A percentile compares a stretch with the other conserved stretches of the same genome.
Evolutionary conservation across 192 early-diverging fungal species (phyloP).

Genomic region (Podila horticola): DNA sequence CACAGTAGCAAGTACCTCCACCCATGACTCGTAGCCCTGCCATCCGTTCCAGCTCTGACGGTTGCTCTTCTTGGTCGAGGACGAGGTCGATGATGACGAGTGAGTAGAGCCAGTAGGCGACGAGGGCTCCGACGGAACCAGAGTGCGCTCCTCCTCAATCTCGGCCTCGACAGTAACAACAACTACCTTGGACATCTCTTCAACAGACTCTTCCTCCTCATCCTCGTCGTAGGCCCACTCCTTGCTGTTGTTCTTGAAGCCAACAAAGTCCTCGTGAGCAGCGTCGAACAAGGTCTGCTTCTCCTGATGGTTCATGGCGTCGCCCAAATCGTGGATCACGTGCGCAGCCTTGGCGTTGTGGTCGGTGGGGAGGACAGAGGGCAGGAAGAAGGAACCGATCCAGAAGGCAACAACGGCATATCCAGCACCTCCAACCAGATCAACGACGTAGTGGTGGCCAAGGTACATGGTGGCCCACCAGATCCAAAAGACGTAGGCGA

Average conservation of each 20-base stretch:
- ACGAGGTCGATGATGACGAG: neutral
- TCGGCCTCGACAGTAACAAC: slow-evolving; percentile 10
- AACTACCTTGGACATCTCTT: neutral
- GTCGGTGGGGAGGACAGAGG: slow-evolving; percentile 39
- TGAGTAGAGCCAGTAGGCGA: slow-evolving; percentile 21
- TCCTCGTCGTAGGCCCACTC: slow-evolving; percentile 8
- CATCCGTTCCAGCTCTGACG: slow-evolving; percentile 51
- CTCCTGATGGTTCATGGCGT: slow-evolving; percentile 41
- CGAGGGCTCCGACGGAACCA: slow-evolving; percentile 12
- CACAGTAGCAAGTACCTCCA: slow-evolving; percentile 38
- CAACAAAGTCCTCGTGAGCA: slow-evolving; percentile 45
- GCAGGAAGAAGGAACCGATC: slow-evolving; percentile 56
- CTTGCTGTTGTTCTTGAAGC: slow-evolving; percentile 20
- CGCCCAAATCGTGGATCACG: slow-evolving; percentile 46
- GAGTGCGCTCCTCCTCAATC: slow-evolving; percentile 24
- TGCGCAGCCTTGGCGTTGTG: slow-evolving; percentile 46
- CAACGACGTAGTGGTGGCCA: slow-evolving; percentile 79
- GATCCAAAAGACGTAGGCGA: slow-evolving; percentile 74
- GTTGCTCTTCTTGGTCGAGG: slow-evolving; percentile 20
- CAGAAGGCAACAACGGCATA: slow-evolving; percentile 71
- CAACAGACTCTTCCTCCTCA: slow-evolving; percentile 6
- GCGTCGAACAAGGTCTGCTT: slow-evolving; percentile 41
- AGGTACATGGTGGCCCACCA: slow-evolving; percentile 87
- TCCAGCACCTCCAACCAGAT: slow-evolving; percentile 72
- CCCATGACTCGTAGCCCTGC: slow-evolving; percentile 49